These are phyloP conservation scores for Penicillium sp. DNA, from an alignment of 2,329 filamentous ascomycete genomes.

Conservation along the genomic window DNA sequence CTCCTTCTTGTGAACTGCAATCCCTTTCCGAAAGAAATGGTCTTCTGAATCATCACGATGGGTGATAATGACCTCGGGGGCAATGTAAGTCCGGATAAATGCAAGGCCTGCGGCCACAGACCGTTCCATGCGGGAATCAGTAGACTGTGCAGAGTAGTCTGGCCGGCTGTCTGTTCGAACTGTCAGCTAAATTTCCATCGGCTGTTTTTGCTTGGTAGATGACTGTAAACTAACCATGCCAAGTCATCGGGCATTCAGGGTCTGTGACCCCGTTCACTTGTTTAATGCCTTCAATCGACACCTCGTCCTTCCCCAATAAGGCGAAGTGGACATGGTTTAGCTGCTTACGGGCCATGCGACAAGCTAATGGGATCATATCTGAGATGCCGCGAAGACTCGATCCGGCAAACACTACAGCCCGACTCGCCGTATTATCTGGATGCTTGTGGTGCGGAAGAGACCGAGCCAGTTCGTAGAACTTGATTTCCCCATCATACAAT, in stretches of 20 bases:
- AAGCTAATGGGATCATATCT: conserved; percentile 74
- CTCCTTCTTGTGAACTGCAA: conserved; percentile 55
- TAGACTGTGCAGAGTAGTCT: conserved; percentile 67
- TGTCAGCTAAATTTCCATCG: background rate
- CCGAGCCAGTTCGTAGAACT: conserved; percentile 62
- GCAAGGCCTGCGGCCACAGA: conserved; percentile 63
- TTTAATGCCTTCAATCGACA: conserved; percentile 66
- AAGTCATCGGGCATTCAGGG: conserved; percentile 61
- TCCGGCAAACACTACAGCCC: conserved; percentile 68
- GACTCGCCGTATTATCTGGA: conserved; percentile 60
- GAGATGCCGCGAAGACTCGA: conserved; percentile 71
- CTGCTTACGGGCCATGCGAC: conserved; percentile 71
- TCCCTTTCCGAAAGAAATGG: conserved; percentile 60
- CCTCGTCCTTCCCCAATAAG: conserved; percentile 69
- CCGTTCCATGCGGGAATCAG: conserved; percentile 65
- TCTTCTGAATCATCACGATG: conserved; percentile 69
- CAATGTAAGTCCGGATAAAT: conserved; percentile 70
- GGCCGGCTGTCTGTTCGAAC: conserved; percentile 62
- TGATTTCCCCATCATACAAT: conserved; percentile 64
- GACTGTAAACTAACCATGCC: conserved; percentile 48
- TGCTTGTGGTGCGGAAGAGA: conserved; percentile 60
- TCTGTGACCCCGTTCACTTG: conserved; percentile 75
- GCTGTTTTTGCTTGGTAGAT: background rate
- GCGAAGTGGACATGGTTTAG: conserved; percentile 78
- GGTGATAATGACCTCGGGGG: conserved; percentile 71